phyloP scores from a whole-genome alignment of 2,329 filamentous ascomycete species.

The Trichoderma simmonsii region DNA sequence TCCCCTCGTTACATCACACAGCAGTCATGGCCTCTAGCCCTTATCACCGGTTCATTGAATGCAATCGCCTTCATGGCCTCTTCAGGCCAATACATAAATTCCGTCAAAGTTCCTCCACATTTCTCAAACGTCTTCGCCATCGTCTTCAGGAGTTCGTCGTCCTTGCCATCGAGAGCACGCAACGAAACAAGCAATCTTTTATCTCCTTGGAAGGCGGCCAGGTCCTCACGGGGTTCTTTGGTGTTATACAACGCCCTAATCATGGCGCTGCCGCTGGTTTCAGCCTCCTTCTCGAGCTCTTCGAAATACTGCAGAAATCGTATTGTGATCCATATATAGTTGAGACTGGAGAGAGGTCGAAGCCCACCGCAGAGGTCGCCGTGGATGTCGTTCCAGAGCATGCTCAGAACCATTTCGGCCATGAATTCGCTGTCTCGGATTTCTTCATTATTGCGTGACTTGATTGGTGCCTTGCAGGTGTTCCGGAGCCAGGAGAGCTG shows the following conservation, averaged over 20 bases:
- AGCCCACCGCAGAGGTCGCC: background rate
- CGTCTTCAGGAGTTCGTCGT: background rate
- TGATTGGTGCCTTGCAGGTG: background rate
- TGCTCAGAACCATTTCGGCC: background rate
- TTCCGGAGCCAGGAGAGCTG: background rate
- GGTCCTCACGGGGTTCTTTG: too few relatives aligned
- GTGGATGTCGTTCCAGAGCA: background rate
- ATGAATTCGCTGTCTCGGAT: background rate
- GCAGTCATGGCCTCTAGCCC: background rate
- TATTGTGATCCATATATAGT: background rate
- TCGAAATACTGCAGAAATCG: background rate
- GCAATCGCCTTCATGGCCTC: background rate
- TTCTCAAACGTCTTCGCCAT: background rate
- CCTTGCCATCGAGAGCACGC: background rate
- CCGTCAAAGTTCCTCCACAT: background rate
- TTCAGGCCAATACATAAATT: background rate
- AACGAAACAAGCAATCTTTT: background rate
- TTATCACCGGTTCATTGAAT: background rate
- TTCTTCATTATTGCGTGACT: background rate
- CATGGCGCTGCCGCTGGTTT: background rate
- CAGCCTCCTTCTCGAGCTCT: background rate
- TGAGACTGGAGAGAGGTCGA: background rate
- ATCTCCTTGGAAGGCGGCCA: background rate
- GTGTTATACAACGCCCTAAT: background rate
- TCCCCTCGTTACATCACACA: background rate